Percentiles rank a stretch among this genome's conserved stretches.
Conservation (phyloP, 192 early-diverging fungal genomes). For the Coemansia sp. region DNA sequence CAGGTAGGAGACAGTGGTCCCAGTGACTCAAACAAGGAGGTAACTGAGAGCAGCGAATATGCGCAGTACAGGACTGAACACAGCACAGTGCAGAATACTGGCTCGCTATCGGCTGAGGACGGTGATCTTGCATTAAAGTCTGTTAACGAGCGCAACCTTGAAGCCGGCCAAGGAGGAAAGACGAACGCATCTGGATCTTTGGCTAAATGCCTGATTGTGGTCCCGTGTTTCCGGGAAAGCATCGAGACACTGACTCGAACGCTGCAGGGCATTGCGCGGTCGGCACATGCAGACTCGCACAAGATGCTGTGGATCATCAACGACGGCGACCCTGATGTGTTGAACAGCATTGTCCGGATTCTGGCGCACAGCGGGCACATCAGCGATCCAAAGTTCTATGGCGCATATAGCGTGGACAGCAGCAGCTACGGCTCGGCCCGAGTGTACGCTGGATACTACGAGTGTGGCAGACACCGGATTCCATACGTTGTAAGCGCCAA, state of each 20-base stretch:
- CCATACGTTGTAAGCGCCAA: conserved; percentile 95
- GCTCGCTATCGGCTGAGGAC: background rate
- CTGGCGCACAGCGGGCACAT: conserved; percentile 35
- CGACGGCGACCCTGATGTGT: conserved; percentile 34
- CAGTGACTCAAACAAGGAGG: conserved; percentile 1
- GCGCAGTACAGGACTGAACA: background rate
- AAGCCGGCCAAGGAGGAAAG: conserved; percentile 7
- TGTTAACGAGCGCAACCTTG: conserved; percentile 11
- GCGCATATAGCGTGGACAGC: conserved; percentile 32
- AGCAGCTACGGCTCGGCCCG: conserved; percentile 40
- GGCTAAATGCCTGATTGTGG: conserved; percentile 38
- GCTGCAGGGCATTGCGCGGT: conserved; percentile 44
- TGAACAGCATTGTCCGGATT: conserved; percentile 31
- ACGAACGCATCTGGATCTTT: background rate
- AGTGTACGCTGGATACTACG: conserved; percentile 92
- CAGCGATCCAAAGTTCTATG: conserved; percentile 52
- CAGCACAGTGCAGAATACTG: background rate
- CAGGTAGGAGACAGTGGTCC: background rate
- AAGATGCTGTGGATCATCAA: conserved; percentile 48
- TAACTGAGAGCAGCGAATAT: background rate
- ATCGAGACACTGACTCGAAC: conserved; percentile 42
- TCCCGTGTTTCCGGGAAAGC: conserved; percentile 41
- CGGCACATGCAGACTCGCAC: conserved; percentile 39
- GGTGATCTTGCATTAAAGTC: background rate
- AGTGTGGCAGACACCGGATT: conserved; percentile 82